Percentiles rank a stretch among this genome's conserved stretches.
Evolutionary conservation across 2,329 filamentous ascomycete genomes (phyloP).

Genomic region (Ophiostoma sp.): DNA sequence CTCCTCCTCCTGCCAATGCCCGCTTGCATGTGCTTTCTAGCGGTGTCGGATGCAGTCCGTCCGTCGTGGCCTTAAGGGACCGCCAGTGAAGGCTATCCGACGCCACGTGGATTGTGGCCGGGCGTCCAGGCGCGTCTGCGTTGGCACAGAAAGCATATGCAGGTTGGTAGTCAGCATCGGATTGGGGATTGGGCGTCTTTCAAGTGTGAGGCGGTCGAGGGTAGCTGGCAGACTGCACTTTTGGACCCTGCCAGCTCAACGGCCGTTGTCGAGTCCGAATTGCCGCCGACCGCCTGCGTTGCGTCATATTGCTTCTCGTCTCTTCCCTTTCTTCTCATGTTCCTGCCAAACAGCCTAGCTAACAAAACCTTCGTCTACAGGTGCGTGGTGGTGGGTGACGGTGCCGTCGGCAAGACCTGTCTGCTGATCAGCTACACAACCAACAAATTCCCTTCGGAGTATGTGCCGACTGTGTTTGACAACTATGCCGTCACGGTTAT

Average conservation of each 20-base stretch:
- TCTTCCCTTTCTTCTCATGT: not conserved
- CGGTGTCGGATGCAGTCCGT: not conserved
- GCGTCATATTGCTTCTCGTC: not conserved
- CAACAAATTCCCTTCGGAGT: constrained; percentile 99
- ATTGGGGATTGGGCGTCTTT: not conserved
- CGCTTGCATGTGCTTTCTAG: not conserved
- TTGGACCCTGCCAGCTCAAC: not conserved
- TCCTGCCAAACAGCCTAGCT: not conserved
- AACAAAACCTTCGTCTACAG: constrained; percentile 47
- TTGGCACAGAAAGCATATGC: not conserved
- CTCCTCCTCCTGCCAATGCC: not conserved
- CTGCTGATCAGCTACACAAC: constrained; percentile 99
- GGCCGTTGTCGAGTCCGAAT: not conserved
- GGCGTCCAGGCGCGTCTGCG: constrained; percentile 18
- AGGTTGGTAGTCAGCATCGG: not conserved
- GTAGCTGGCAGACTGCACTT: not conserved
- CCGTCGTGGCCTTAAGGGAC: not conserved
- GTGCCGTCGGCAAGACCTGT: constrained; percentile 99
- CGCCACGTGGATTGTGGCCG: constrained; percentile 17
- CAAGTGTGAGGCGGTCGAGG: not conserved
- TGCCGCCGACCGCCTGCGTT: not conserved
- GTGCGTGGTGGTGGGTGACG: constrained; percentile 98
- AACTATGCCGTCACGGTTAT: constrained; percentile 99
- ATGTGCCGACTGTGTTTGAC: constrained; percentile 98
- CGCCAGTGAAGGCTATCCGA: not conserved